phyloP scores from a whole-genome alignment of 176 grass and related monocot species.

The Rhynchospora tenuis region DNA sequence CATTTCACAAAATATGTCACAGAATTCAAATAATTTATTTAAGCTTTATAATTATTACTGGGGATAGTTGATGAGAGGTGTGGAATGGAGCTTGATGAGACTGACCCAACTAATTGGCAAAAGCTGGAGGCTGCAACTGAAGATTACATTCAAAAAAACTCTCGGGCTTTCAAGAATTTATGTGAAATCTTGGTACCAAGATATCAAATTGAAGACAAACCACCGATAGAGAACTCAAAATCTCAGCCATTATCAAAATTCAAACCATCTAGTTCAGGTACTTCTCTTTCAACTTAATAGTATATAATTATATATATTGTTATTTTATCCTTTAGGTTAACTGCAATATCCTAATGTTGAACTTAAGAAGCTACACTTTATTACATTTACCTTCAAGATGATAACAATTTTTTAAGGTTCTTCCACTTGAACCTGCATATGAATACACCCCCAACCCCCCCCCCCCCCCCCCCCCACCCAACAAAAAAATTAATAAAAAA shows the following conservation, averaged over 20 bases:
- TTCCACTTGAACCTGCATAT: neutral
- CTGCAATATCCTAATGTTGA: neutral
- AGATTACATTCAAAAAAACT: constrained; percentile 86
- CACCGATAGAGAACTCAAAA: constrained; percentile 57
- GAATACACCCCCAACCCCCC: neutral
- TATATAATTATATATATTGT: neutral
- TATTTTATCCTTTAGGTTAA: neutral
- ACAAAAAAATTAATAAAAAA: too few species aligned
- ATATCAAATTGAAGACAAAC: constrained; percentile 64
- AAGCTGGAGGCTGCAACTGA: constrained; percentile 93
- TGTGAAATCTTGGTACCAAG: constrained; percentile 73
- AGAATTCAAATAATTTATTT: constrained; percentile 21
- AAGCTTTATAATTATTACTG: constrained; percentile 28
- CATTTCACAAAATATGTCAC: neutral
- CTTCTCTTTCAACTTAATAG: constrained; percentile 16
- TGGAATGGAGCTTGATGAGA: constrained; percentile 97
- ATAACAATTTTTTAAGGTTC: neutral
- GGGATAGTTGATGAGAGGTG: constrained; percentile 89
- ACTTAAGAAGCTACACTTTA: neutral
- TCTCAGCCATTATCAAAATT: constrained; percentile 58
- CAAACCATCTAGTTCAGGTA: constrained; percentile 63
- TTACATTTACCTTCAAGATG: neutral
- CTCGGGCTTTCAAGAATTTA: constrained; percentile 65
- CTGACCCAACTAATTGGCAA: constrained; percentile 85
- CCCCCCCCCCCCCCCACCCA: too few species aligned